phyloP scores from a whole-genome alignment of 1,284 basidiomycete genomes.

The Apiotrichum montevideense region DNA sequence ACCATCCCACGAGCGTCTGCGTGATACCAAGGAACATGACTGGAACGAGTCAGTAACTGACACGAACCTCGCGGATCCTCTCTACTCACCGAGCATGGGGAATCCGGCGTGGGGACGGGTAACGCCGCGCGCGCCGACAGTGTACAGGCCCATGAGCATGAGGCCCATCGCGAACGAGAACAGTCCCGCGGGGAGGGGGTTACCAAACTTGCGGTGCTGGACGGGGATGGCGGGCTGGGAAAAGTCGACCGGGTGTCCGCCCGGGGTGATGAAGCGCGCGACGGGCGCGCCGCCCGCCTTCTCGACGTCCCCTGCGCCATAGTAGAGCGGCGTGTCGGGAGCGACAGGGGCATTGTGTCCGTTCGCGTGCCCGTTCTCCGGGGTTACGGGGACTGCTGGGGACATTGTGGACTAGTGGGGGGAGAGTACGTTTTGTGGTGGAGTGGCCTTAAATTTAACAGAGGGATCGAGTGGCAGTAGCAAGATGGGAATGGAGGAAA shows the following conservation, averaged over 20 bases:
- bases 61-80: neutral
- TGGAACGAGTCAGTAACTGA: neutral
- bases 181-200: conserved; percentile 18
- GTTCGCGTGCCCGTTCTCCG: no score
- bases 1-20: conserved; percentile 18
- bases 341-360: no score
- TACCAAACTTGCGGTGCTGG: conserved; percentile 21
- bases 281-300: conserved; percentile 14
- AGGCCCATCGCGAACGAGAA: conserved; percentile 9
- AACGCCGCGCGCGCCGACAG: conserved; percentile 11
- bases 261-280: conserved; percentile 16
- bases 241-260: conserved; percentile 22
- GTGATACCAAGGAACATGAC: conserved; percentile 17
- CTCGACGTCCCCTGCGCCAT: conserved; percentile 14
- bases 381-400: no score
- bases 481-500: no score
- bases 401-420: no score
- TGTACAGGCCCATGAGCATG: conserved; percentile 14
- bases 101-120: conserved; percentile 5
- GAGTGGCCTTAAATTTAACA: no score
- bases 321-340: conserved; percentile 9
- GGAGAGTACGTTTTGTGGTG: no score
- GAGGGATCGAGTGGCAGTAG: no score
- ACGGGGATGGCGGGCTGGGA: conserved; percentile 21
- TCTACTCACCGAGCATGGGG: conserved; percentile 9